Base-by-base conservation (phyloP, 139 green algal species). In the Chlamydomonas urium region DNA sequence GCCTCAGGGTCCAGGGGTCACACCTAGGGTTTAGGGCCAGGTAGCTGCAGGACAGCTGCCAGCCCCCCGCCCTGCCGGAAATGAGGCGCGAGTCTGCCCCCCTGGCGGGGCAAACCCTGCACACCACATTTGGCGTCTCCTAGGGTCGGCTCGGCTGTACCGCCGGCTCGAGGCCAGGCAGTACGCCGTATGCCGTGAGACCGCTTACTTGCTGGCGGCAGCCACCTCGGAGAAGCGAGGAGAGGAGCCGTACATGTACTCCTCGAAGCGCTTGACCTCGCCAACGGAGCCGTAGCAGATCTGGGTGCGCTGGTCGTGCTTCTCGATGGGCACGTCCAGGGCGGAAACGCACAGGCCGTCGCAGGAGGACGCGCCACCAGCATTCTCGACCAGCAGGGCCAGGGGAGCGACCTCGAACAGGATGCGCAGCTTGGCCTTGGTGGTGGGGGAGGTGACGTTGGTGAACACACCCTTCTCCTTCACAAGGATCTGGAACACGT, bases 401-500 rank as follows among this genome's bases (percentile, higher is more conserved):
- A 96, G 79, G 29, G 90, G 84, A 1, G 83, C 90, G 21, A 97
- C 92, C 88, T 97, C 93, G 58, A 97, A 97, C 47, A 96, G 85
- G 76, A 97, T 88, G 65, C 93, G 84, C 38, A 97, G 89, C 92
- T 97, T 97, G 79, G 93, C 93, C 90, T 96, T 97, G 83, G 92
- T 96, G 81, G 86, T 89, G 58, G 93, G 91, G 32, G 90, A 96
- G 70, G 82, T 96, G 19, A 97, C 90, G 81, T 97, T 97, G 78
- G 90, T 92, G 90, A 97, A 97, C 33, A 97, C 90, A 65, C 81
- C 66, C 66, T 73, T 73, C 66, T 73, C 66, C 66, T 73, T 73
- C 5, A 73, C 66, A 6, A 73, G 81, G 92, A 92, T 28, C 90
- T 97, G 91, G 88, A 97, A 97, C 53, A 97, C 92, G 69, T 97